Evolutionary conservation across 2,329 filamentous ascomycete genomes (phyloP), one percentile per base, ranked within the genome.

Genomic region (Phyllosticta citribraziliensis): DNA sequence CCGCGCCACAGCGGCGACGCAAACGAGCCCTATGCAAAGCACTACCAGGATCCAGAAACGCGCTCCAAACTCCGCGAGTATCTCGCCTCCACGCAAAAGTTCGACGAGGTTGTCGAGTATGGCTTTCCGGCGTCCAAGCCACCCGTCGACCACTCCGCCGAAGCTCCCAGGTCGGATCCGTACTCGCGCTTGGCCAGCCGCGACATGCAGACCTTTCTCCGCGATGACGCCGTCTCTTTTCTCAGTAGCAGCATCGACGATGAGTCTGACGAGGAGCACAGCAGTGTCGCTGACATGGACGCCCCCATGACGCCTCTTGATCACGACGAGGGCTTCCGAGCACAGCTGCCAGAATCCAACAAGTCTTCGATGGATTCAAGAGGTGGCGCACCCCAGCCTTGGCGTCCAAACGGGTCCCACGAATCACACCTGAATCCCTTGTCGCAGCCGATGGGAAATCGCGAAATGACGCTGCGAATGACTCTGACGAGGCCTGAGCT

Each of bases 391-490:
- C 58, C 62, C 12, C 67, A 66, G 8, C 67, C 69, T 9, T 57
- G 70, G 17, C 54, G 54, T 10, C 14, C 40, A 47, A 47, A 47
- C 40, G 40, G 40, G 40, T 47, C 40, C 40, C 40, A 47, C 6
- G 40, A 47, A 2, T 47, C 40, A 47, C 47, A 27, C 8, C 24
- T 55, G 20, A 61, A 63, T 17, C 20, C 62, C 12, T 63, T 52
- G 22, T 30, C 63, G 19, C 63, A 63, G 40, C 79, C 78, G 5
- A 75, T 82, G 2, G 80, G 82, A 35, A 87, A 84, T 60, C 83
- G 92, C 35, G 92, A 97, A 73, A 97, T 97, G 92, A 97, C 94
- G 2, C 76, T 97, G 56, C 89, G 92, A 56, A 96, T 97, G 91
- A 97, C 93, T 0, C 81, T 97, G 60, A 97, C 94, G 3, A 82